phyloP scores from a whole-genome alignment of 768 basidiomycete genomes.

The Chalciporus sphaerocephalus region DNA sequence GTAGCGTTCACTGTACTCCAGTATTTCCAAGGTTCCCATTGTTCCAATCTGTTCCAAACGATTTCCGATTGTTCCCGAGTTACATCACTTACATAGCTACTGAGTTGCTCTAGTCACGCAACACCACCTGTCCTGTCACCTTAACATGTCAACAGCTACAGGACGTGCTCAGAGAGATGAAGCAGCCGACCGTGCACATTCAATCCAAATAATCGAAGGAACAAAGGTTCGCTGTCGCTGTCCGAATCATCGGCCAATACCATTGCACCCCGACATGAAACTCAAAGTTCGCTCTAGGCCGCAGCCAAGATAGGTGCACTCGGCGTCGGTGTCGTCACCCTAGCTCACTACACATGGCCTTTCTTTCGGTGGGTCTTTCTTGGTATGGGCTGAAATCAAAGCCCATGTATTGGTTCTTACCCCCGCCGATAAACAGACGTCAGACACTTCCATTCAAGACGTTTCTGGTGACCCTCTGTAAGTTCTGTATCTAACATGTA shows the following conservation, averaged over 20 bases:
- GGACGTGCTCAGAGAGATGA: slow-evolving; percentile 42
- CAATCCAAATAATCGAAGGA: slow-evolving; percentile 55
- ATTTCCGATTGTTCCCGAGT: too few relatives aligned
- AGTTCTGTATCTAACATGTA: slow-evolving; percentile 21
- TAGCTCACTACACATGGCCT: slow-evolving; percentile 72
- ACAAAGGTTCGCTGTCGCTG: slow-evolving; percentile 44
- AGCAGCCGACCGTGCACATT: slow-evolving; percentile 56
- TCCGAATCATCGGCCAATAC: too few relatives aligned
- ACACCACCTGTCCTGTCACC: too few relatives aligned
- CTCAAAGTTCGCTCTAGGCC: slow-evolving; percentile 37
- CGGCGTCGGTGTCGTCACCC: slow-evolving; percentile 55
- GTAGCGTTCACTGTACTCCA: too few relatives aligned
- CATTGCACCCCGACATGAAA: not conserved
- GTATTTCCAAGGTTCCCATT: too few relatives aligned
- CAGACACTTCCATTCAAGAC: slow-evolving; percentile 80
- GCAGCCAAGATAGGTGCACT: slow-evolving; percentile 48
- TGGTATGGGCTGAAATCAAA: not conserved
- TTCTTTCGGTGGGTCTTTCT: slow-evolving; percentile 53
- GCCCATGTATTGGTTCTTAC: not conserved
- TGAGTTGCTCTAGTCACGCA: not conserved
- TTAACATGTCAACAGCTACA: slow-evolving; percentile 22
- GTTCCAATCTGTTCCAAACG: too few relatives aligned
- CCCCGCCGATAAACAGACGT: slow-evolving; percentile 42
- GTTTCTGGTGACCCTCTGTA: slow-evolving; percentile 71
- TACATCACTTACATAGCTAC: too few relatives aligned